Base-by-base conservation (phyloP, 2,329 filamentous ascomycete species). In the Diaporthe nobilis region DNA sequence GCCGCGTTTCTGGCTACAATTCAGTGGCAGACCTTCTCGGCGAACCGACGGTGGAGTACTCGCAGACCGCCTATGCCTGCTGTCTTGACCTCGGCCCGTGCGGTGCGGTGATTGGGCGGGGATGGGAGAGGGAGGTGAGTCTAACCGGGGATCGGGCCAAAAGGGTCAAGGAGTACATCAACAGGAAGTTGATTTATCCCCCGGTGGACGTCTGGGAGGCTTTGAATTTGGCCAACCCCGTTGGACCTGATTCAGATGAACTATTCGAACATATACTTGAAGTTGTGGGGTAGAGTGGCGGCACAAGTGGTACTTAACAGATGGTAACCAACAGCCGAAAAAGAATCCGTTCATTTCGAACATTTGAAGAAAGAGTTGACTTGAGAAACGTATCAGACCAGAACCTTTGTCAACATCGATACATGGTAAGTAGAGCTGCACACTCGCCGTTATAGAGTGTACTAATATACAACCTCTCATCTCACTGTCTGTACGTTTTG, bases 1-100 rank as follows among this genome's bases (percentile, higher is more conserved):
- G 63, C 63, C 63, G 63, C 2, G 22, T 68, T 37, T 68, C 63
- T 25, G 63, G 63, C 15, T 47, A 68, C 44, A 68, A 68, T 37
- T 31, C 44, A 12, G 47, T 47, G 12, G 63, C 63, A 68, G 63
- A 51, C 3, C 63, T 68, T 1, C 13, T 68, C 8, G 65, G 31
- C 13, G 65, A 53, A 8, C 47, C 65, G 13, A 53, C 42, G 47
- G 13, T 68, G 47, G 31, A 68, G 13, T 68, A 68, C 47, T 53
- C 65, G 1, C 65, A 68, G 47, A 22, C 31, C 13, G 34, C 31
- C 2, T 68, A 68, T 25, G n/a, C 4, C 0, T 68, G 65, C 65
- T 68, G 47, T 28, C 47, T 68, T 28, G 65, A 68, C 28, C 65
- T 68, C 4, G 65, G 65, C 34, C 22, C 47, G 0, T 53, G 13